Conservation (phyloP, 225 moss, liverwort and hornwort genomes). For the Pleurozium schreberi region DNA sequence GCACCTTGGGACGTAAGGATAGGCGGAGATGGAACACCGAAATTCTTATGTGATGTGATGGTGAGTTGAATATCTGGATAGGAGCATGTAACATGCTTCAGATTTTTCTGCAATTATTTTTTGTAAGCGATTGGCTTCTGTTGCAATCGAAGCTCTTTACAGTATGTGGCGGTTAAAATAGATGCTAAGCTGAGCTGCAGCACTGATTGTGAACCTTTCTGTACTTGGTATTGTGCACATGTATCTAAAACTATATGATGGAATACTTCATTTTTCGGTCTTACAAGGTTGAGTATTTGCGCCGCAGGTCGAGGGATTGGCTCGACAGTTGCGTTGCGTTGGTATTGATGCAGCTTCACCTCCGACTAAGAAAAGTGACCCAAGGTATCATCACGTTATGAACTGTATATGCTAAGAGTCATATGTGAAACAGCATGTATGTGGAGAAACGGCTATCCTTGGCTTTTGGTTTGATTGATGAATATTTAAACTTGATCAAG, state of each 20-base stretch:
- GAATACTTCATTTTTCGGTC: not conserved
- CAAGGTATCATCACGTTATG: slow-evolving; percentile 46
- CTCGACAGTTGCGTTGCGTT: slow-evolving; percentile 89
- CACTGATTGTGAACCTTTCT: not conserved
- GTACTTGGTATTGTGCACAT: not conserved
- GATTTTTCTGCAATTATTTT: not conserved
- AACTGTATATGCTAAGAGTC: not conserved
- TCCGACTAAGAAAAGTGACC: slow-evolving; percentile 74
- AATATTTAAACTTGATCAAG: not conserved
- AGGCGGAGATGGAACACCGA: slow-evolving; percentile 79
- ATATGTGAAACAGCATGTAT: not conserved
- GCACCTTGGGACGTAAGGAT: slow-evolving; percentile 75
- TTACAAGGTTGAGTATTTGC: not conserved
- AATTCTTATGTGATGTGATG: slow-evolving; percentile 96
- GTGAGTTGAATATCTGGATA: slow-evolving; percentile 30
- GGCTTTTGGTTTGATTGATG: not conserved
- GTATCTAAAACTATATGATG: not conserved
- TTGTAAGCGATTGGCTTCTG: not conserved
- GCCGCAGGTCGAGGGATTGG: slow-evolving; percentile 85
- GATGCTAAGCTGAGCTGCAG: not conserved
- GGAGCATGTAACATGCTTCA: not conserved
- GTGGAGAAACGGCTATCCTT: not conserved
- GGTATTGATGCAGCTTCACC: slow-evolving; percentile 86
- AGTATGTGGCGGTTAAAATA: not conserved
- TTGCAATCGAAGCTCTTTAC: not conserved